Conservation (phyloP, 148 eudicot species). For the Polygonum maritimum region DNA sequence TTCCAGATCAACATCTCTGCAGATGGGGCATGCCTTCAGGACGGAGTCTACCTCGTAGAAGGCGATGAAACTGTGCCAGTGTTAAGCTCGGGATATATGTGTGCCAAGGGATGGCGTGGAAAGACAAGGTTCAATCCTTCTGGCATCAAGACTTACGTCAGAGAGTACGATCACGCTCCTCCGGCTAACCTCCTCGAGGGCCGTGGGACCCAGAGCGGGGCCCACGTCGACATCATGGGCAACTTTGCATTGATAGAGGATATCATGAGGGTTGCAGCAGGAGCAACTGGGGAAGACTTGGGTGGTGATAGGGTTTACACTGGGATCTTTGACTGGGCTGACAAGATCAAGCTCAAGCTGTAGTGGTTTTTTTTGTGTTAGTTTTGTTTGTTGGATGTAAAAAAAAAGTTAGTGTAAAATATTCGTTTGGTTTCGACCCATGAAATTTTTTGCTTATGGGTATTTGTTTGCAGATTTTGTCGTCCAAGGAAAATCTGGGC, state of each 20-base stretch:
- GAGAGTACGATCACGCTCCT: conserved; percentile 90
- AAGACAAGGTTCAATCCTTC: conserved; percentile 85
- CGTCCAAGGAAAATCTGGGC: not conserved
- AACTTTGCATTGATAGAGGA: conserved; percentile 92
- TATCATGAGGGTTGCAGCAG: conserved; percentile 81
- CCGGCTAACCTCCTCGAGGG: conserved; percentile 85
- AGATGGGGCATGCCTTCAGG: conserved; percentile 35
- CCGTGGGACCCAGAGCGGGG: conserved; percentile 94
- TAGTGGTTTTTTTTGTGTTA: not conserved
- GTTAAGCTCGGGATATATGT: conserved; percentile 88
- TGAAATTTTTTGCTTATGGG: not conserved
- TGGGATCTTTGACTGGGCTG: conserved; percentile 77
- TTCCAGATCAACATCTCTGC: conserved; percentile 78
- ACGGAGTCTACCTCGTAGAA: conserved; percentile 61
- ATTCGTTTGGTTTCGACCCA: conserved; percentile 1
- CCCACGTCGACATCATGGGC: conserved; percentile 94
- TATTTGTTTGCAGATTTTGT: not conserved
- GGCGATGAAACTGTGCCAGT: conserved; percentile 96
- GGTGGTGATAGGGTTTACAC: conserved; percentile 90
- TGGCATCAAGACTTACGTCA: conserved; percentile 48
- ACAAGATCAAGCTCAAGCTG: conserved; percentile 54
- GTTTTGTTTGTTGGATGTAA: not conserved
- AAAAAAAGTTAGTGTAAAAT: not conserved
- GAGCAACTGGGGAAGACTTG: conserved; percentile 64
- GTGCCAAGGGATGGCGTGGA: conserved; percentile 98